These are phyloP conservation scores for Daldinia sp. DNA, from an alignment of 2,329 filamentous ascomycete genomes.

Conservation along the genomic window DNA sequence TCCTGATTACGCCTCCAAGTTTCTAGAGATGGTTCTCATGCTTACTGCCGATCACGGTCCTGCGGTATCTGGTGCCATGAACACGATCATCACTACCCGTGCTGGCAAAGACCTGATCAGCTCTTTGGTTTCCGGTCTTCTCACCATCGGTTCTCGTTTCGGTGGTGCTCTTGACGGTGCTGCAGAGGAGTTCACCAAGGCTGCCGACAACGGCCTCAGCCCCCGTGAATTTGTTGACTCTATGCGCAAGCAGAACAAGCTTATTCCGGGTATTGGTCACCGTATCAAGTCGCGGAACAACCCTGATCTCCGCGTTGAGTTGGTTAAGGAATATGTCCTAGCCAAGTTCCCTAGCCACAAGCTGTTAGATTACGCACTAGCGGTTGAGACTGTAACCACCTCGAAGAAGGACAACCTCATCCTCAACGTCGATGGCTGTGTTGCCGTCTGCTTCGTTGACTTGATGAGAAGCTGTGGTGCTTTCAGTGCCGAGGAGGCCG, in stretches of 20 bases:
- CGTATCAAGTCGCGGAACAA: constrained; percentile 99
- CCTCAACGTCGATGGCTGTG: constrained; percentile 97
- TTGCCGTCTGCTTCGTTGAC: constrained; percentile 99
- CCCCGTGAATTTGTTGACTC: constrained; percentile 98
- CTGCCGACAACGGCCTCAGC: constrained; percentile 97
- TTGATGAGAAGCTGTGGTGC: constrained; percentile 97
- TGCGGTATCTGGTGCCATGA: constrained; percentile 99
- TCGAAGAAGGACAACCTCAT: constrained; percentile 99
- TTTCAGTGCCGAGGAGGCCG: constrained; percentile 94
- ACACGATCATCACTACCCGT: constrained; percentile 99
- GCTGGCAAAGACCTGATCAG: constrained; percentile 98
- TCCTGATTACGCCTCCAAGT: constrained; percentile 95
- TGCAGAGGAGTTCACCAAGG: constrained; percentile 97
- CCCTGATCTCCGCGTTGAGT: constrained; percentile 98
- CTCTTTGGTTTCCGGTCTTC: constrained; percentile 92
- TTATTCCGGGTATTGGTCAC: constrained; percentile 99
- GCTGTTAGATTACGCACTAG: constrained; percentile 97
- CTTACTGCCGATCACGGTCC: constrained; percentile 99
- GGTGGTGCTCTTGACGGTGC: constrained; percentile 98
- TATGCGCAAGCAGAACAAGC: constrained; percentile 99
- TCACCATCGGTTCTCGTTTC: constrained; percentile 98
- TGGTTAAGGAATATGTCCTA: constrained; percentile 98
- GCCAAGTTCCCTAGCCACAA: constrained; percentile 98
- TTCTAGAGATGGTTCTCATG: constrained; percentile 99
- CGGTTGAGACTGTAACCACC: constrained; percentile 97